A percentile compares a stretch with the other conserved stretches of the same genome.
phyloP scores from a whole-genome alignment of 1,284 basidiomycete species.

The Taiwanofungus camphoratus region DNA sequence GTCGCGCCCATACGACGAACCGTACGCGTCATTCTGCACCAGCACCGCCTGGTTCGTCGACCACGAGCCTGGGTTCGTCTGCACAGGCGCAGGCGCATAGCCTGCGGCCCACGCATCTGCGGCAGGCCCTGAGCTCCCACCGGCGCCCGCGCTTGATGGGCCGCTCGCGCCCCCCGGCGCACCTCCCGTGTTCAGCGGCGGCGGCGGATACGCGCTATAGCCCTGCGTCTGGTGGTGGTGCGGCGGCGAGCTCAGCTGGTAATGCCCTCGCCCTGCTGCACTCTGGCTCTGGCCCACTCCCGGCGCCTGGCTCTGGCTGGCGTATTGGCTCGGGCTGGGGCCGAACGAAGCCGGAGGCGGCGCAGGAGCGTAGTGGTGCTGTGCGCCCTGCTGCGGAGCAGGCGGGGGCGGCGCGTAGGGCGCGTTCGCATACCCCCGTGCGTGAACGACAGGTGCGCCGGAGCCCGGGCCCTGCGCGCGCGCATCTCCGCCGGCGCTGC shows the following conservation, averaged over 20 bases:
- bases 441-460: background rate
- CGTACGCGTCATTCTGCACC: constrained; percentile 5
- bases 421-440: background rate
- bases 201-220: constrained; percentile 21
- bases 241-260: constrained; percentile 24
- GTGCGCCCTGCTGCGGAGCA: background rate
- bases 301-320: constrained; percentile 1
- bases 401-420: constrained; percentile 10
- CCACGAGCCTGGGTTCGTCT: constrained; percentile 1
- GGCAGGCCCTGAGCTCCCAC: constrained; percentile 12
- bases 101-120: constrained; percentile 6
- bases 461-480: constrained; percentile 1
- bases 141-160: constrained; percentile 3
- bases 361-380: background rate
- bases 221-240: constrained; percentile 19
- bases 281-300: background rate
- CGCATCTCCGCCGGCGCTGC: background rate
- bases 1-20: background rate
- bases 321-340: constrained; percentile 1
- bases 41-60: constrained; percentile 1
- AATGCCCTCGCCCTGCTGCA: constrained; percentile 15
- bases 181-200: constrained; percentile 6
- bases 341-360: background rate
- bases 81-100: background rate
- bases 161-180: constrained; percentile 3